Conservation (phyloP, 106 monocot species). For the Dendrobium chrysotoxum region DNA sequence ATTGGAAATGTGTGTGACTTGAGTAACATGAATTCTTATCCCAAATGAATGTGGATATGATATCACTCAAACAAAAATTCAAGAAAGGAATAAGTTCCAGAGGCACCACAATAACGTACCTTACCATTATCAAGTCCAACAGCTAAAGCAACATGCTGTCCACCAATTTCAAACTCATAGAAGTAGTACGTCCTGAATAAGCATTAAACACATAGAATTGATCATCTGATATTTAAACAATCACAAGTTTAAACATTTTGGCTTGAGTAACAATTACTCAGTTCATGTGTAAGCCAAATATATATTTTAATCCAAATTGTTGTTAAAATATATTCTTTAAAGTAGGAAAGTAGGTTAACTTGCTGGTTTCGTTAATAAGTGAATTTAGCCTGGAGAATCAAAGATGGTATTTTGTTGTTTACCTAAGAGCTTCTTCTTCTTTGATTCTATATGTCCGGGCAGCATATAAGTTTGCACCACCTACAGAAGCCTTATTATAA, state of each 20-base stretch:
- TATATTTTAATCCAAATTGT: not conserved
- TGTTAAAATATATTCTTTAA: not conserved
- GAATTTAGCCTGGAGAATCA: not conserved
- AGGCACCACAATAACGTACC: slow-evolving; percentile 22
- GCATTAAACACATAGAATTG: not conserved
- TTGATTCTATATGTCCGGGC: slow-evolving; percentile 75
- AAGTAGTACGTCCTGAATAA: slow-evolving; percentile 85
- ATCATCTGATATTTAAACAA: not conserved
- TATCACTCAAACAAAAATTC: not conserved
- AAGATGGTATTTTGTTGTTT: slow-evolving; percentile 7
- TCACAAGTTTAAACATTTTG: not conserved
- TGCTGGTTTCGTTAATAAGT: not conserved
- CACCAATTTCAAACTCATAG: slow-evolving; percentile 77
- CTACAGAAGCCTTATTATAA: slow-evolving; percentile 19
- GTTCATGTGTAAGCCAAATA: not conserved
- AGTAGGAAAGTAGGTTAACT: not conserved
- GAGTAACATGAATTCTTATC: not conserved
- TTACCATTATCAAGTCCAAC: slow-evolving; percentile 77
- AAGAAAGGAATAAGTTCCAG: not conserved
- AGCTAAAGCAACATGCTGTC: slow-evolving; percentile 73
- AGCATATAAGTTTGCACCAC: slow-evolving; percentile 68
- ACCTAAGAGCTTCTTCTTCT: slow-evolving; percentile 80
- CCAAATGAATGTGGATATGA: not conserved
- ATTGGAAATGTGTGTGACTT: not conserved
- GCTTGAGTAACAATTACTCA: not conserved